Evolutionary conservation across 345 rosid genomes (phyloP), one percentile per base, ranked within the genome.

Genomic region (Gossypium rotundifolium): DNA sequence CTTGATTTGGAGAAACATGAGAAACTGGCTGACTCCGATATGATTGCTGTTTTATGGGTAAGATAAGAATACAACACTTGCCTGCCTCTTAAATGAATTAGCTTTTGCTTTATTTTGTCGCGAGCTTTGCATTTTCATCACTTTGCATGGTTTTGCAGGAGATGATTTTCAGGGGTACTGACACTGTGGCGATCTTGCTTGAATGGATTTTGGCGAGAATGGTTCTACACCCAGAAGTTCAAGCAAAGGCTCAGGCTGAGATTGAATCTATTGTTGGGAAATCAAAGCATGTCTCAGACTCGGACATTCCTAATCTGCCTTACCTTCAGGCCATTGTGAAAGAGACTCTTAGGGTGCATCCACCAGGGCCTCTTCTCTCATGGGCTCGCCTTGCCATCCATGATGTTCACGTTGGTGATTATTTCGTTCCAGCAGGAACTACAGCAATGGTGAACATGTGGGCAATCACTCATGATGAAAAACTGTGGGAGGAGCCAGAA

Each of bases 391-490:
- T 92, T 0, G 89, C 96, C 11, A 84, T 86, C 73, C 93, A 90
- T 23, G 95, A 93, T 82, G 84, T 87, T 60, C 85, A 82, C 7
- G 67, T 92, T 0, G 92, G 89, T 29, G 69, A 77, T 2, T 80
- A 78, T 49, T 78, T 87, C n/a, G 67, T 94, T 70, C 97, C 97
- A 0, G 92, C 91, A 0, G 94, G 96, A 67, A 90, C 97, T 25
- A 84, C 94, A 0, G 97, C 96, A 40, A 94, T 92, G 97, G 97
- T 94, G 22, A 92, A 88, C 85, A 94, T 92, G 98, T 94, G 97
- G 97, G 81, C 94, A 2, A 94, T 92, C 18, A 86, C 97, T 7
- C 97, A 91, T 22, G 90, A 94, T 58, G 69, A 73, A 53, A 63
- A 67, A 46, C 61, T 87, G 45, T 92, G 97, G 97, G 9, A 77